Evolutionary conservation across 306 rosid genomes (phyloP).

Genomic region (Malus asiatica): DNA sequence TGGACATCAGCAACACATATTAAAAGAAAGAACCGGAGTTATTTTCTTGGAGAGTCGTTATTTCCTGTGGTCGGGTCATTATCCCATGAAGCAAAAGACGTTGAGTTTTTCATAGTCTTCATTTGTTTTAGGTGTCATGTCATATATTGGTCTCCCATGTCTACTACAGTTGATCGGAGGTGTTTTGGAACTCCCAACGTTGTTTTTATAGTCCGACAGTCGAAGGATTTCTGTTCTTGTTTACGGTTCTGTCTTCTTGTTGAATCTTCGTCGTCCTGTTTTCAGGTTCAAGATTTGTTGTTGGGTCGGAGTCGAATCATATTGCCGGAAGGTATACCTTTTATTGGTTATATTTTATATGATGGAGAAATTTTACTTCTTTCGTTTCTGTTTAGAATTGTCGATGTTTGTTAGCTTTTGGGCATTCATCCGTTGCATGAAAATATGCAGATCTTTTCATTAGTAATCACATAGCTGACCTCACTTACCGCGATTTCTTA

Average conservation of each 20-base stretch:
- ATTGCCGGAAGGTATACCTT: constrained; percentile 10
- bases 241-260: constrained; percentile 11
- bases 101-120: constrained; percentile 7
- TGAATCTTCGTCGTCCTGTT: background rate
- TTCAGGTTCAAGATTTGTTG: background rate
- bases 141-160: constrained; percentile 14
- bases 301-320: background rate
- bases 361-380: background rate
- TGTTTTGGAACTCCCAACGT: constrained; percentile 42
- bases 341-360: background rate
- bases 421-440: too few species aligned
- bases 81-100: constrained; percentile 16
- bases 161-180: constrained; percentile 5
- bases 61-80: constrained; percentile 15
- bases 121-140: constrained; percentile 6
- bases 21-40: constrained; percentile 18
- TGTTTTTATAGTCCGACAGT: constrained; percentile 14
- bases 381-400: too few species aligned
- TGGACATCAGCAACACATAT: constrained; percentile 23
- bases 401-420: too few species aligned
- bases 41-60: constrained; percentile 17
- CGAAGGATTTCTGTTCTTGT: constrained; percentile 21
- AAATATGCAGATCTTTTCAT: too few species aligned
- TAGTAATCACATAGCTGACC: too few species aligned
- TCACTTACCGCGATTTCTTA: too few species aligned